These are phyloP conservation scores for Populus hybrid DNA, from an alignment of 441 rosid species.

Conservation along the genomic window DNA sequence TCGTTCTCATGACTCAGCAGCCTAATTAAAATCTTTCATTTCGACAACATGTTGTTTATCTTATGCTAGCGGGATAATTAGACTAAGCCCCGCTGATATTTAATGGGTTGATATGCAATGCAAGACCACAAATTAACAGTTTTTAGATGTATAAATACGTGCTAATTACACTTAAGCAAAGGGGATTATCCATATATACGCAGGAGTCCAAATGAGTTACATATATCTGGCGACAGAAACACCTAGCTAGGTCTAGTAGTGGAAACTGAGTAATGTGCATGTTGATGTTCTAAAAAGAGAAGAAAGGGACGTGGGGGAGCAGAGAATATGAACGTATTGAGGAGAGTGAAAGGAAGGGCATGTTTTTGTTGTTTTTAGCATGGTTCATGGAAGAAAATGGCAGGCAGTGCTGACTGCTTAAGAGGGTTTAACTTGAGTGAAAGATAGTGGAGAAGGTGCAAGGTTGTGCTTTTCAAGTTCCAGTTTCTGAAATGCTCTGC, in stretches of 20 bases:
- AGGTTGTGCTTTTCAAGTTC: conserved; percentile 26
- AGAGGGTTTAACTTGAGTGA: background rate
- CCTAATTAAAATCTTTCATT: too few relatives aligned
- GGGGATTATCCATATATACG: background rate
- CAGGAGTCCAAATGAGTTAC: conserved; percentile 5
- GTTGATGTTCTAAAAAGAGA: background rate
- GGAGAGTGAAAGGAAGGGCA: conserved; percentile 10
- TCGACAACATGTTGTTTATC: too few relatives aligned
- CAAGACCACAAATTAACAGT: background rate
- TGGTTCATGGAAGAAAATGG: background rate
- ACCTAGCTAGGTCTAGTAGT: background rate
- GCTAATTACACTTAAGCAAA: conserved; percentile 2
- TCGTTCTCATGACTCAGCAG: too few relatives aligned
- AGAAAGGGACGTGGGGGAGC: too few relatives aligned
- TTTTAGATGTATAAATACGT: too few relatives aligned
- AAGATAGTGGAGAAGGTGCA: background rate
- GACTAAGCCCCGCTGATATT: background rate
- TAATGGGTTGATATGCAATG: background rate
- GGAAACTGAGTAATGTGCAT: conserved; percentile 7
- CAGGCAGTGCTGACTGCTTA: background rate
- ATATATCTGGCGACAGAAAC: background rate
- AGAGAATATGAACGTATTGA: background rate
- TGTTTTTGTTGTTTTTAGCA: conserved; percentile 6
- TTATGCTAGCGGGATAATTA: too few relatives aligned
- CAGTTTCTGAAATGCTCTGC: conserved; percentile 71